Conservation (phyloP, 306 rosid species). For the Sicyos baderoa region DNA sequence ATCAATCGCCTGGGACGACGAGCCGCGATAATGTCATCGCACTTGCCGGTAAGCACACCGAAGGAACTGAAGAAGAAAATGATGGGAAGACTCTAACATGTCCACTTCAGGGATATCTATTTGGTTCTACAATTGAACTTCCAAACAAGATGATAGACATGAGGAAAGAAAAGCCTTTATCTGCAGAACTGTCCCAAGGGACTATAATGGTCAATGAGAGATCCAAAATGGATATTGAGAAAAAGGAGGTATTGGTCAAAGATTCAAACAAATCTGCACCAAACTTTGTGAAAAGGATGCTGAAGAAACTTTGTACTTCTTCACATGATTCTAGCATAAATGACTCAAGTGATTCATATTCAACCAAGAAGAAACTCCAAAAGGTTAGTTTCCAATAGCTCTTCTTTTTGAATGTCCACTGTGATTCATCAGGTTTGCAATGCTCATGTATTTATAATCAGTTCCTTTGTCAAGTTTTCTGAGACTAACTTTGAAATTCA, state of each 20-base stretch:
- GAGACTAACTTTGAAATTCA: slow-evolving; percentile 33
- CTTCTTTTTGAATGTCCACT: too few relatives aligned
- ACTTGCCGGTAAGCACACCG: slow-evolving; percentile 48
- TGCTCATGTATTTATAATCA: too few relatives aligned
- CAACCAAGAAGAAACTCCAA: slow-evolving; percentile 46
- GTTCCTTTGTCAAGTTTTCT: slow-evolving; percentile 12
- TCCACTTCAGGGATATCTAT: slow-evolving; percentile 84
- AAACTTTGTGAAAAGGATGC: slow-evolving; percentile 51
- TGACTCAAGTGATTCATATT: slow-evolving; percentile 25
- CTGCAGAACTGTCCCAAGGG: slow-evolving; percentile 54
- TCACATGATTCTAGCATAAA: slow-evolving; percentile 29
- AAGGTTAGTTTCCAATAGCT: slow-evolving; percentile 49
- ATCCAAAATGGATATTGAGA: slow-evolving; percentile 25
- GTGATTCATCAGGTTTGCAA: too few relatives aligned
- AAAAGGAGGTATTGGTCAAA: slow-evolving; percentile 32
- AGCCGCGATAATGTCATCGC: slow-evolving; percentile 61
- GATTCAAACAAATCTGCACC: slow-evolving; percentile 40
- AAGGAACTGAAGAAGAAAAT: slow-evolving; percentile 49
- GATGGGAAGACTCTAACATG: slow-evolving; percentile 44
- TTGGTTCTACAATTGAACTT: slow-evolving; percentile 58
- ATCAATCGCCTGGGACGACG: slow-evolving; percentile 59
- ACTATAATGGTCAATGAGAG: slow-evolving; percentile 40
- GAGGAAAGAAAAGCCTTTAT: slow-evolving; percentile 54
- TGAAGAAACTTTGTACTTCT: slow-evolving; percentile 41
- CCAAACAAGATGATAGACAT: slow-evolving; percentile 38